Conservation (phyloP, 1,284 basidiomycete genomes). For the Singerocomus inundabilis region DNA sequence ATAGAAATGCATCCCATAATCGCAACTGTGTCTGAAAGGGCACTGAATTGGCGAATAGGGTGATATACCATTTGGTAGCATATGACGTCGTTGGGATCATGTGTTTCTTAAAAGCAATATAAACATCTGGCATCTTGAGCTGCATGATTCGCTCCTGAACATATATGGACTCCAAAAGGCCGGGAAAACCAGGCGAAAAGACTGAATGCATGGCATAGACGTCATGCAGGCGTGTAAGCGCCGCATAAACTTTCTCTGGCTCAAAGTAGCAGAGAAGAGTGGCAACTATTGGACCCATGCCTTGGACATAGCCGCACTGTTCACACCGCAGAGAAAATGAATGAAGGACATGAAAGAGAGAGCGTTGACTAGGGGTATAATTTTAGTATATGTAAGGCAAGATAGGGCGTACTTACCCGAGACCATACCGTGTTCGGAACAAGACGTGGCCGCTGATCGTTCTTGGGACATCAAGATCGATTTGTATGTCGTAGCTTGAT, state of each 20-base stretch:
- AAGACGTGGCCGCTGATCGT: conserved; percentile 95
- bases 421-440: conserved; percentile 95
- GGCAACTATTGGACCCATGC: conserved; percentile 97
- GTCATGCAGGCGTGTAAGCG: conserved; percentile 83
- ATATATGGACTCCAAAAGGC: conserved; percentile 91
- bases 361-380: conserved; percentile 69
- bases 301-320: conserved; percentile 97
- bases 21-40: conserved; percentile 94
- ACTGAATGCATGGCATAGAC: conserved; percentile 87
- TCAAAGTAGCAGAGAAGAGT: conserved; percentile 93
- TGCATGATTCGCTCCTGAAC: conserved; percentile 89
- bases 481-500: conserved; percentile 92
- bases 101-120: conserved; percentile 78
- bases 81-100: conserved; percentile 92
- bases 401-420: conserved; percentile 60
- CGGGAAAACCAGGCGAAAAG: conserved; percentile 94
- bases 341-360: conserved; percentile 93
- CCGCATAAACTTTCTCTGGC: conserved; percentile 83
- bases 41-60: conserved; percentile 92
- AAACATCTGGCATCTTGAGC: conserved; percentile 86
- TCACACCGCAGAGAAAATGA: conserved; percentile 83
- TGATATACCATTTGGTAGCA: conserved; percentile 99
- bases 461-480: conserved; percentile 96
- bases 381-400: conserved; percentile 11
- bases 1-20: conserved; percentile 90